These are phyloP conservation scores for Hyphodiscus sp. DNA, from an alignment of 2,329 filamentous ascomycete species.

Conservation along the genomic window DNA sequence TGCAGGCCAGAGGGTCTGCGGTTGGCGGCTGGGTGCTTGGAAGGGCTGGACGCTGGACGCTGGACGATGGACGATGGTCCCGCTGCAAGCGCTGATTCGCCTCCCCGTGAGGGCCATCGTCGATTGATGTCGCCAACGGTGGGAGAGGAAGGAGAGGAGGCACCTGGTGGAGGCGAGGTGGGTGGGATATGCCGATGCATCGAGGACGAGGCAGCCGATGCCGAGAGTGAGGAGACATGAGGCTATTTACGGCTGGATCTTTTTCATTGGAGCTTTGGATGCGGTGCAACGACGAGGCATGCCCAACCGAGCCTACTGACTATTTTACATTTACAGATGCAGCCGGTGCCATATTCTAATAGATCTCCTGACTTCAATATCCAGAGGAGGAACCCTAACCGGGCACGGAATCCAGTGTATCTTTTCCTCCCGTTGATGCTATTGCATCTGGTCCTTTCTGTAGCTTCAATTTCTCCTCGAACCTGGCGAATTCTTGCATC, in stretches of 20 bases:
- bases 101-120: background rate
- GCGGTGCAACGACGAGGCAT: too few species aligned
- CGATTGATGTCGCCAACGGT: background rate
- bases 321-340: background rate
- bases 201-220: too few species aligned
- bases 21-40: too few species aligned
- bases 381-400: constrained; percentile 9
- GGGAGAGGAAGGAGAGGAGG: too few species aligned
- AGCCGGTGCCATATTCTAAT: background rate
- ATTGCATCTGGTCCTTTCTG: constrained; percentile 37
- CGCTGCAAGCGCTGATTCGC: background rate
- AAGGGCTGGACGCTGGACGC: too few species aligned
- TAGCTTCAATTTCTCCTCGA: constrained; percentile 74
- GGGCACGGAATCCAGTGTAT: constrained; percentile 20
- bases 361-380: background rate
- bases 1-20: too few species aligned
- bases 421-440: constrained; percentile 1
- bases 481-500: constrained; percentile 82
- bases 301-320: background rate
- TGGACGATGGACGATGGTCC: background rate
- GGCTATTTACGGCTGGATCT: too few species aligned
- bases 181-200: too few species aligned
- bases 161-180: too few species aligned
- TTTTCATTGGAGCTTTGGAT: too few species aligned
- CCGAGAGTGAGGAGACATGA: too few species aligned